Evolutionary conservation across 352 stramenopile species (phyloP), one percentile per base, ranked within the genome.

Genomic region (Halophytophthora polymorphica): DNA sequence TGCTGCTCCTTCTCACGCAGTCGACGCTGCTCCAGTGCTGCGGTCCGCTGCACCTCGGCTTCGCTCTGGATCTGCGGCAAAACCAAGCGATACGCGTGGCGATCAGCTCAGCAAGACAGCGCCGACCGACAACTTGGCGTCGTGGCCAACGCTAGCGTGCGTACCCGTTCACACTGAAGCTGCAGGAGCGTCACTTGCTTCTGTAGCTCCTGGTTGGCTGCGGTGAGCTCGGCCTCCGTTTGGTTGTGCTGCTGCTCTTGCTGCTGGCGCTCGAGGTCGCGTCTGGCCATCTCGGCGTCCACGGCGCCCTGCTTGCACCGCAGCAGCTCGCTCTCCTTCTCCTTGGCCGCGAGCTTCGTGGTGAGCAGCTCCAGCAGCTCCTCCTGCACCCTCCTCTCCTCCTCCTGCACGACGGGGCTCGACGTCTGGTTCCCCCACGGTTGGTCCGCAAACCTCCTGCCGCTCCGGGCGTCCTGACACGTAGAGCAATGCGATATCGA

Each of bases 321-420:
- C 19, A 77, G 47, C 22, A 69, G 56, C 35, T 89, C 78, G 17
- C 60, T 64, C 45, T 87, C 76, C 40, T 82, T 79, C 46, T 87
- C 78, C 22, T 80, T 80, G 51, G 84, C 83, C 0, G 73, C 71
- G 21, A 89, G 56, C 17, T 83, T 84, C 29, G 56, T 46, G 0
- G 70, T 78, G 17, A 89, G 70, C 61, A 89, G 78, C 46, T 89
- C 73, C 13, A 84, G 64, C 8, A 87, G 68, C 50, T 83, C 69
- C 4, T 83, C 61, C 45, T 85, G 73, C 28, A 87, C 66, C 42
- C 76, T 66, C 8, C 53, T 49, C 48, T 89, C 78, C 46, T 77
- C 75, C 28, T 73, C 61, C 29, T 81, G 73, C 14, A 77, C 47
- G 21, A 73, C 43, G 18, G 42, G 36, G 33, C 56, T 64, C 17